These are phyloP conservation scores for Phanerochaete sordida DNA, from an alignment of 768 basidiomycete genomes.

Conservation along the genomic window DNA sequence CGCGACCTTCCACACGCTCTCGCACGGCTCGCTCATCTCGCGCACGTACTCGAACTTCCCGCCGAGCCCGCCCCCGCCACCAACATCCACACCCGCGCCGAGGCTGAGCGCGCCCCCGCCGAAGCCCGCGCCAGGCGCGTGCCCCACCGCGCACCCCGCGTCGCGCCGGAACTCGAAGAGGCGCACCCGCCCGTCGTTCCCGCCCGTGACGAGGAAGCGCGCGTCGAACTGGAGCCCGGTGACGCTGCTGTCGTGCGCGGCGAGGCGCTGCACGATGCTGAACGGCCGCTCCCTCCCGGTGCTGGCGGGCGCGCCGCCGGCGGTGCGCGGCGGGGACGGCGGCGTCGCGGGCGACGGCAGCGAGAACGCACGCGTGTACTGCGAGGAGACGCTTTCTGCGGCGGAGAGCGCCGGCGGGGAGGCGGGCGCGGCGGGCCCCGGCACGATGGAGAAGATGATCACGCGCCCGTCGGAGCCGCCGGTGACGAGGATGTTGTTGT, in stretches of 20 bases:
- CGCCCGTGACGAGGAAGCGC: constrained; percentile 77
- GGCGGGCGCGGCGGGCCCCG: constrained; percentile 31
- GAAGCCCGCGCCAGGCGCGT: no score
- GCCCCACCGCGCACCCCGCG: no score
- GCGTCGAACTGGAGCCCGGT: constrained; percentile 87
- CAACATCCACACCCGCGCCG: no score
- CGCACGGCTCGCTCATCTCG: constrained; percentile 73
- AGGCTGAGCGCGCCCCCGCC: no score
- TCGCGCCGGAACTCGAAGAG: constrained; percentile 54
- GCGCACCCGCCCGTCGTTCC: constrained; percentile 81
- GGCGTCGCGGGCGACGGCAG: neutral
- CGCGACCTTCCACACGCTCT: constrained; percentile 85
- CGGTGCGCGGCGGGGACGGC: neutral
- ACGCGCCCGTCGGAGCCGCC: constrained; percentile 89
- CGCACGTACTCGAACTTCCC: constrained; percentile 54
- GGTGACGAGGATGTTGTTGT: constrained; percentile 65
- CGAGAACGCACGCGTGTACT: neutral
- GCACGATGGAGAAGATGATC: constrained; percentile 58
- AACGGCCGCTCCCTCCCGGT: constrained; percentile 17
- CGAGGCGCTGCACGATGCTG: constrained; percentile 54
- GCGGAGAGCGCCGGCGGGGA: constrained; percentile 25
- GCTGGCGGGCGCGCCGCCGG: neutral
- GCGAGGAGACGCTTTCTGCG: neutral
- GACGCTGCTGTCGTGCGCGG: constrained; percentile 86
- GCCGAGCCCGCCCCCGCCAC: neutral